Percentiles rank a stretch among this genome's conserved stretches.
Evolutionary conservation across 768 basidiomycete genomes (phyloP).

Genomic region (Baorangia bicolor): DNA sequence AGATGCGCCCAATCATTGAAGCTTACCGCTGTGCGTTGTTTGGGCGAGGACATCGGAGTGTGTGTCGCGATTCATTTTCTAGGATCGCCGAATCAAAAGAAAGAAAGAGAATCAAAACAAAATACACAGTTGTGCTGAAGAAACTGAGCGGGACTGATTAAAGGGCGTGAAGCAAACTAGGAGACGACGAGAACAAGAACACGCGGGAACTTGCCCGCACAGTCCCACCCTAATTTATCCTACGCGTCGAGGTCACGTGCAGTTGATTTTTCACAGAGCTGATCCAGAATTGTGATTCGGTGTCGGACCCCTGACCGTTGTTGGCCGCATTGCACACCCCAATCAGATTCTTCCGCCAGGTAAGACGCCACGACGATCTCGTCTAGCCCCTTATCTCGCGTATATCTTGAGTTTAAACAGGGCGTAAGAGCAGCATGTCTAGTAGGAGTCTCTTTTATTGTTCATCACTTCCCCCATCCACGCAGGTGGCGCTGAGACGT

Average conservation of each 20-base stretch:
- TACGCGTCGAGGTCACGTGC: constrained; percentile 32
- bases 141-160: constrained; percentile 10
- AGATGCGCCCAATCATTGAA: background rate
- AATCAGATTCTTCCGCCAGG: constrained; percentile 1
- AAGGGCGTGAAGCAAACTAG: constrained; percentile 28
- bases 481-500: constrained; percentile 45
- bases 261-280: constrained; percentile 9
- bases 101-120: constrained; percentile 13
- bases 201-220: constrained; percentile 22
- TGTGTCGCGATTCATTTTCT: constrained; percentile 33
- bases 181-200: constrained; percentile 26
- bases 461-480: constrained; percentile 44
- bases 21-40: constrained; percentile 32
- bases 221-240: constrained; percentile 24
- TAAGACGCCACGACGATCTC: constrained; percentile 4
- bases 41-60: constrained; percentile 45
- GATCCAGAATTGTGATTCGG: background rate
- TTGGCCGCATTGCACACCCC: background rate
- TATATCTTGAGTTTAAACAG: background rate
- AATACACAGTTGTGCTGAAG: background rate
- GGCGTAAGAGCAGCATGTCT: constrained; percentile 28
- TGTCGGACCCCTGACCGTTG: background rate
- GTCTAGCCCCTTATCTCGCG: background rate
- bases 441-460: constrained; percentile 44
- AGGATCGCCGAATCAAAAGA: constrained; percentile 13